These are phyloP conservation scores for Glaciozyma antarctica DNA, from an alignment of 768 basidiomycete species.

Conservation along the genomic window DNA sequence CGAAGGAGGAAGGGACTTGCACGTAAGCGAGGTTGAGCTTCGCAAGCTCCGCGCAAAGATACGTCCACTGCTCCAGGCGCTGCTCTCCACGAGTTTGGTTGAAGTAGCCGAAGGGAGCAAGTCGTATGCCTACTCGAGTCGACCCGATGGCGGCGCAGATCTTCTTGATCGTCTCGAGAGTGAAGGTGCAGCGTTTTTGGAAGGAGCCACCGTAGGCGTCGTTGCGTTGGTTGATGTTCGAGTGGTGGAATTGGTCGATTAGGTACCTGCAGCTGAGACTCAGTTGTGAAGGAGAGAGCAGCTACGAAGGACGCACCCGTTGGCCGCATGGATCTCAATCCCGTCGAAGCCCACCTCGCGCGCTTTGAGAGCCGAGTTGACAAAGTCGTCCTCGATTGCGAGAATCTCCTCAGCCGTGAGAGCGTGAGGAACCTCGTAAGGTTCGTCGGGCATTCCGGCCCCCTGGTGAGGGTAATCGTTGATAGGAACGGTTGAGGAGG, in stretches of 20 bases:
- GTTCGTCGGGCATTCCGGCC: constrained; percentile 2
- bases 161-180: constrained; percentile 49
- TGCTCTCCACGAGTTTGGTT: constrained; percentile 36
- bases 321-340: constrained; percentile 48
- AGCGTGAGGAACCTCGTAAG: constrained; percentile 27
- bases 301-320: constrained; percentile 10
- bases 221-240: constrained; percentile 30
- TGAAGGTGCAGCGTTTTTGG: constrained; percentile 52
- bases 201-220: constrained; percentile 54
- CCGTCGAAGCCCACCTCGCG: constrained; percentile 62
- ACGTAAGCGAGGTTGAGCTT: constrained; percentile 34
- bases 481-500: constrained; percentile 19
- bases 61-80: constrained; percentile 35
- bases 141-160: constrained; percentile 49
- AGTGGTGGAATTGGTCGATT: constrained; percentile 30
- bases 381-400: constrained; percentile 44
- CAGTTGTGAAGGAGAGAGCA: neutral
- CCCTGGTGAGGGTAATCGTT: constrained; percentile 5
- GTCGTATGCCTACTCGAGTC: constrained; percentile 49
- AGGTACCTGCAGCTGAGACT: constrained; percentile 12
- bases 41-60: constrained; percentile 30
- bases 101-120: constrained; percentile 42
- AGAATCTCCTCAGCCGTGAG: constrained; percentile 42
- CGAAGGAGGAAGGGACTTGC: constrained; percentile 15
- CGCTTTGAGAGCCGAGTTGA: constrained; percentile 50